Evolutionary conservation across 192 early-diverging fungal genomes (phyloP).

Genomic region (Podila horticola): DNA sequence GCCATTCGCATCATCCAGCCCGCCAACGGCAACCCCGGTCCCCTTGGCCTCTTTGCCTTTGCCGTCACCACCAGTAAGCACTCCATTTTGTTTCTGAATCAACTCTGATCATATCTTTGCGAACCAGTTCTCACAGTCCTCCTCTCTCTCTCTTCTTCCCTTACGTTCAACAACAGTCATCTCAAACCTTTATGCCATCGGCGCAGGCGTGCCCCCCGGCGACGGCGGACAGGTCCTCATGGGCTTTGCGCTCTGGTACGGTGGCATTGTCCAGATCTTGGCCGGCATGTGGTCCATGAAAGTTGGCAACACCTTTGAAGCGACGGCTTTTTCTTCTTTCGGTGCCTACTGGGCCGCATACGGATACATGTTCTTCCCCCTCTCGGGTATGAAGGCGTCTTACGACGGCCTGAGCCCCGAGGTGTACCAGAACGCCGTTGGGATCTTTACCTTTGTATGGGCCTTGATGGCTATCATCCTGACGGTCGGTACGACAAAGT

Average conservation of each 20-base stretch:
- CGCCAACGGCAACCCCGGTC: slow-evolving; percentile 67
- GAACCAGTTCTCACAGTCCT: background rate
- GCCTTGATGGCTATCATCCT: slow-evolving; percentile 34
- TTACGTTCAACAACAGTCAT: slow-evolving; percentile 53
- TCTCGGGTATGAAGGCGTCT: slow-evolving; percentile 47
- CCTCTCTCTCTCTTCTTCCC: background rate
- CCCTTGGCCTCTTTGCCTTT: slow-evolving; percentile 71
- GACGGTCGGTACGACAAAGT: slow-evolving; percentile 31
- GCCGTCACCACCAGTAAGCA: slow-evolving; percentile 68
- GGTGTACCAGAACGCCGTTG: slow-evolving; percentile 50
- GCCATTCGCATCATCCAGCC: slow-evolving; percentile 41
- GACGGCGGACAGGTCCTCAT: slow-evolving; percentile 60
- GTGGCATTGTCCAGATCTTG: slow-evolving; percentile 80
- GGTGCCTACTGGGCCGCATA: slow-evolving; percentile 74
- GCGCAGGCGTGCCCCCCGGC: slow-evolving; percentile 64
- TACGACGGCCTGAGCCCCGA: slow-evolving; percentile 19
- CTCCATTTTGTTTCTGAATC: background rate
- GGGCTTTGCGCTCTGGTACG: slow-evolving; percentile 78
- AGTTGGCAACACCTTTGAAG: slow-evolving; percentile 83
- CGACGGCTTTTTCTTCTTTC: slow-evolving; percentile 78
- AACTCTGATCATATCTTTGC: background rate
- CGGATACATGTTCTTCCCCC: slow-evolving; percentile 66
- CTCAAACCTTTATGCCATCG: slow-evolving; percentile 71
- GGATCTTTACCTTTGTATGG: slow-evolving; percentile 70
- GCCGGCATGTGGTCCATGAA: slow-evolving; percentile 89